Base-by-base conservation (phyloP, 2,329 filamentous ascomycete species). In the Emydomyces testavorans region DNA sequence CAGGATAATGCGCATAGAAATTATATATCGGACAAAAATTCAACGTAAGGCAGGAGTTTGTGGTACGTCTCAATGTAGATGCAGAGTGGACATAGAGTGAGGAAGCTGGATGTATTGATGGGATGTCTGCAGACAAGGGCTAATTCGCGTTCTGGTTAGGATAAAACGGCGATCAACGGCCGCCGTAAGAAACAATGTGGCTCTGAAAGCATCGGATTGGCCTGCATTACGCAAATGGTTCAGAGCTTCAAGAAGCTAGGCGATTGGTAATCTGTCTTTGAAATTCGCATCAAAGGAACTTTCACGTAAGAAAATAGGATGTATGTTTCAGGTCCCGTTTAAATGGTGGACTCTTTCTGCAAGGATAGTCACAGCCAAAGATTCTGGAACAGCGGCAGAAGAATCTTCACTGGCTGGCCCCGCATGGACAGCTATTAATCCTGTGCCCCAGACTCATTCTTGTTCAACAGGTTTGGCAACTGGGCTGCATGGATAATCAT, bases 301-400 rank as follows among this genome's bases (percentile, higher is more conserved):
- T 20, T 45, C 32, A 10, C 18, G 5, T 23, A 37, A 20, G 13
- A n/a, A 16, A 15, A 13, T 36, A 28, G 18, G 26, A 37, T 38
- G 43, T 46, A 46, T 38, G 43, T 46, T 46, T 46, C 43, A 18
- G 34, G 16, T 34, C 43, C 34, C 23, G 18, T n/a, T 38, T 23
- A 46, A 38, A 34, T 34, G 18, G 36, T 40, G 39, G 44, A 46
- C 11, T n/a, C 28, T 40, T 21, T 8, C 24, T 40, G 36, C 45
- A 40, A 47, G 45, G 45, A 34, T 40, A 40, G 36, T 24, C 15
- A 15, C 24, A 18, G 18, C 16, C 44, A 46, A 10, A 48, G 18
- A 41, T 50, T 50, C 48, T 50, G 48, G 48, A 50, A 50, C n/a
- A n/a, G 42, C 48, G 48, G 48, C 20, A 50, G 48, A 50, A 50